phyloP scores from a whole-genome alignment of 768 basidiomycete genomes.

The Lentinula aciculospora region DNA sequence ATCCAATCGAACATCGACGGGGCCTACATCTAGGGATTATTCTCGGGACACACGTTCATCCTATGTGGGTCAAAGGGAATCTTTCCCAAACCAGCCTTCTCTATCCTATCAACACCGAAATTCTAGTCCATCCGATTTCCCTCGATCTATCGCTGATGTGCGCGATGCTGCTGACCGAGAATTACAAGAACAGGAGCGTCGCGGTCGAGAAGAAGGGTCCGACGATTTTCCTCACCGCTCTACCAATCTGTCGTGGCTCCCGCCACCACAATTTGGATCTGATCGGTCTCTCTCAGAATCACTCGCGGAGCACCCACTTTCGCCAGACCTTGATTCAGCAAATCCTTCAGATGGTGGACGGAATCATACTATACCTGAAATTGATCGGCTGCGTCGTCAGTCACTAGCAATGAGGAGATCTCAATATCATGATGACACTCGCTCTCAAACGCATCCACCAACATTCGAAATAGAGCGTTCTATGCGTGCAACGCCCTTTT shows the following conservation, averaged over 20 bases:
- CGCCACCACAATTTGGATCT: background rate
- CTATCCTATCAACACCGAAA: background rate
- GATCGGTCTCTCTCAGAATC: background rate
- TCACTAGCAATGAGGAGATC: background rate
- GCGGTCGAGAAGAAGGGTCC: background rate
- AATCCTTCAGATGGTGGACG: background rate
- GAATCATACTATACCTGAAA: background rate
- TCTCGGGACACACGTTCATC: background rate
- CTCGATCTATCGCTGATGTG: background rate
- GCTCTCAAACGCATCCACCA: background rate
- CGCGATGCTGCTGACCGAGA: slow-evolving; percentile 1
- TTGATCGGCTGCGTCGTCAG: background rate
- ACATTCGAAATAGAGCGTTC: background rate
- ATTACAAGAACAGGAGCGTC: slow-evolving; percentile 1
- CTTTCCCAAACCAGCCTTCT: background rate
- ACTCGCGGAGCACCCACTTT: background rate
- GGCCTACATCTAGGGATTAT: background rate
- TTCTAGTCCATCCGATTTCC: background rate
- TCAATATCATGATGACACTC: background rate
- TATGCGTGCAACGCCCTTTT: background rate
- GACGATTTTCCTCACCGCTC: background rate
- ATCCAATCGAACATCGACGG: background rate
- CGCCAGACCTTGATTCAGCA: background rate
- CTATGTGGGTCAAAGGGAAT: background rate
- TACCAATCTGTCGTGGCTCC: slow-evolving; percentile 4